phyloP scores from a whole-genome alignment of 2,329 filamentous ascomycete species.

The Aplosporella prunicola region DNA sequence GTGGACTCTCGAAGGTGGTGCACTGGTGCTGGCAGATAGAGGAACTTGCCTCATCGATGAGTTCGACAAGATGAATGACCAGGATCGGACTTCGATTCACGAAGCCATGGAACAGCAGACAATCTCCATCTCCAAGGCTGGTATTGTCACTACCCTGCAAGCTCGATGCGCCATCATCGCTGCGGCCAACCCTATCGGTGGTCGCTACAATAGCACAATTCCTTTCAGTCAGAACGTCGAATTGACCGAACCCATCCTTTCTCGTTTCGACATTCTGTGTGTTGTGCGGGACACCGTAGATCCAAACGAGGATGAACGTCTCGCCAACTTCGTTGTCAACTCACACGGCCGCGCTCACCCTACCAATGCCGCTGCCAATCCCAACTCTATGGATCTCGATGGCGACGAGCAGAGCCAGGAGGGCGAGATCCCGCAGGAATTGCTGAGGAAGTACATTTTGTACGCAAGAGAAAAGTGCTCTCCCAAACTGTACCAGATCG shows the following conservation, averaged over 20 bases:
- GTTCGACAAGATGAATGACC: constrained; percentile 99
- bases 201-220: constrained; percentile 91
- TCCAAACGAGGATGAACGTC: constrained; percentile 79
- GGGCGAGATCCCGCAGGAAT: constrained; percentile 77
- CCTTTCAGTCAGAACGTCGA: constrained; percentile 96
- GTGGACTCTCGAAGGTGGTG: constrained; percentile 95
- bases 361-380: constrained; percentile 23
- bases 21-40: constrained; percentile 95
- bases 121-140: constrained; percentile 96
- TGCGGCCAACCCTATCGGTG: constrained; percentile 91
- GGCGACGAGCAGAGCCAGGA: constrained; percentile 41
- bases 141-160: constrained; percentile 94
- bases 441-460: constrained; percentile 92
- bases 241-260: constrained; percentile 91
- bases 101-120: constrained; percentile 99
- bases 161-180: constrained; percentile 94
- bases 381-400: constrained; percentile 55
- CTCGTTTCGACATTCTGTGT: constrained; percentile 94
- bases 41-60: constrained; percentile 98
- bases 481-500: constrained; percentile 93
- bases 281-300: constrained; percentile 95
- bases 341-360: constrained; percentile 89
- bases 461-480: constrained; percentile 83
- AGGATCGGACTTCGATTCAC: constrained; percentile 95
- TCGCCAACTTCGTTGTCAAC: constrained; percentile 89